phyloP scores from a whole-genome alignment of 768 basidiomycete species.

The Neoboletus subvelutipes region DNA sequence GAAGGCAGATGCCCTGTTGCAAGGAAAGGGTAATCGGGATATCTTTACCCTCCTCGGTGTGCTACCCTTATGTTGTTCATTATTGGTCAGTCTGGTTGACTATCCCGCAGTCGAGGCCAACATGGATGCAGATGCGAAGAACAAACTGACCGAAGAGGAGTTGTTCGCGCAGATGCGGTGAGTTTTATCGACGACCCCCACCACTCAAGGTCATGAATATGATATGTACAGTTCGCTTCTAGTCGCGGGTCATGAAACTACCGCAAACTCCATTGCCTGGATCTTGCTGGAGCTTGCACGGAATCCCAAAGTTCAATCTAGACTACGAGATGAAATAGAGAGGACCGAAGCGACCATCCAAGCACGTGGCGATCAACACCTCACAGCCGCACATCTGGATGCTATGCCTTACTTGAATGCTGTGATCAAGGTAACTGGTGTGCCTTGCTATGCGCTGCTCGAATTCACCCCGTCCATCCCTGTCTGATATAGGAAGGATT shows the following conservation, averaged over 20 bases:
- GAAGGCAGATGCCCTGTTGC: background rate
- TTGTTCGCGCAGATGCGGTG: no score
- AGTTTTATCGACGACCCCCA: background rate
- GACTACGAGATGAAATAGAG: slow-evolving; percentile 43
- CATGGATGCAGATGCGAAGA: no score
- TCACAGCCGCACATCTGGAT: slow-evolving; percentile 41
- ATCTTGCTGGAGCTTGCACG: slow-evolving; percentile 40
- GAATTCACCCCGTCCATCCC: background rate
- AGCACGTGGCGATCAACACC: background rate
- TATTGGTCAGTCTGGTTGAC: background rate
- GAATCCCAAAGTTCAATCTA: slow-evolving; percentile 38
- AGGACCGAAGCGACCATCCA: background rate
- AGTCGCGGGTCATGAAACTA: slow-evolving; percentile 59
- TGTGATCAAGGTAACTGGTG: slow-evolving; percentile 30
- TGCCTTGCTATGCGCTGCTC: slow-evolving; percentile 18
- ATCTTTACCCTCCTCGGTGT: slow-evolving; percentile 39
- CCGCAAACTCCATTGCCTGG: slow-evolving; percentile 59
- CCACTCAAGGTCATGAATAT: background rate
- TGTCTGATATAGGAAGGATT: slow-evolving; percentile 40
- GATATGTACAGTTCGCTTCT: slow-evolving; percentile 39
- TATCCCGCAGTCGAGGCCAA: no score
- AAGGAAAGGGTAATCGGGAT: slow-evolving; percentile 18
- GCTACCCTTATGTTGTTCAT: background rate
- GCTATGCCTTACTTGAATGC: slow-evolving; percentile 41
- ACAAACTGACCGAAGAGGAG: no score